Evolutionary conservation across 169 alveolate genomes (phyloP).

Genomic region (Cyclospora cayetanensis): DNA sequence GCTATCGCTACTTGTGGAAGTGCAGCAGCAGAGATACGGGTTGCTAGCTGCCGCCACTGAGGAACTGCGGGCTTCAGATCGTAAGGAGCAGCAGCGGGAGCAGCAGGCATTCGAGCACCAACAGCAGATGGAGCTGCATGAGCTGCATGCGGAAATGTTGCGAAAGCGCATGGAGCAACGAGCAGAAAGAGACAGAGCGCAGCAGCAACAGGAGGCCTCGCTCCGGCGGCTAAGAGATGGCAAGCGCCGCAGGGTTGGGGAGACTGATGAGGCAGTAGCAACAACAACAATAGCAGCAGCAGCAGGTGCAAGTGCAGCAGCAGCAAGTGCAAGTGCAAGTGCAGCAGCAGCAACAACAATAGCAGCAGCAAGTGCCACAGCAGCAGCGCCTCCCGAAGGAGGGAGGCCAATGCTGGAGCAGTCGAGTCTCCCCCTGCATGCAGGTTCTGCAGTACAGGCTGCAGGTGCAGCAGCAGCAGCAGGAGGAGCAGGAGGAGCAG

Average conservation of each 20-base stretch:
- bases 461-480: conserved; percentile 10
- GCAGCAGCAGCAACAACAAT: conserved; percentile 11
- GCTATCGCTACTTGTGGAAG: conserved; percentile 53
- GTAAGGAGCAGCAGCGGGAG: conserved; percentile 54
- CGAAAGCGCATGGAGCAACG: conserved; percentile 25
- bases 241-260: conserved; percentile 13
- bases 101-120: conserved; percentile 2
- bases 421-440: neutral
- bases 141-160: conserved; percentile 28
- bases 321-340: neutral
- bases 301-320: neutral
- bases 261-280: conserved; percentile 33
- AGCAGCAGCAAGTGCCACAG: conserved; percentile 20
- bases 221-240: conserved; percentile 14
- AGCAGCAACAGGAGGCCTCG: conserved; percentile 41
- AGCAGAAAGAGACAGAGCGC: conserved; percentile 40
- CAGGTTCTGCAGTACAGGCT: neutral
- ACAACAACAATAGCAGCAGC: conserved; percentile 43
- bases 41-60: conserved; percentile 49
- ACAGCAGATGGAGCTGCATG: conserved; percentile 62
- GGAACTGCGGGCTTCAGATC: neutral
- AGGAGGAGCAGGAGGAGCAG: conserved; percentile 10
- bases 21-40: conserved; percentile 52
- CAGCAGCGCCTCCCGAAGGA: neutral
- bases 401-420: too few relatives aligned